Evolutionary conservation across 129 eudicot genomes (phyloP), one percentile per base, ranked within the genome.

Genomic region (Centella asiatica): DNA sequence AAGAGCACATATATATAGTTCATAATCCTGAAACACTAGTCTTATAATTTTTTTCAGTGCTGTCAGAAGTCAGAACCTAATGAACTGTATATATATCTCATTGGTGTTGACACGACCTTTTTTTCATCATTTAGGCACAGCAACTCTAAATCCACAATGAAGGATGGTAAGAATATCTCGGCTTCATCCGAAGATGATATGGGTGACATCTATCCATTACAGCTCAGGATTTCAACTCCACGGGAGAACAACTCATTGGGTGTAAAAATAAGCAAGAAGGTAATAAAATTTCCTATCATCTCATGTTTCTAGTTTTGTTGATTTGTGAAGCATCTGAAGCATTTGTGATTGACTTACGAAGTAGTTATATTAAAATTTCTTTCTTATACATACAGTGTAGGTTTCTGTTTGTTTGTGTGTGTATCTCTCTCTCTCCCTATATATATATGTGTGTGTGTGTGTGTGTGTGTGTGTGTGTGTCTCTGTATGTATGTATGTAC

Each of bases 131-230:
- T 70, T 69, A 93, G 99, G 99, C 96, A 93, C 76, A 93, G 95
- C 71, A 76, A 80, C 34, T 74, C 75, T 14, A 87, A 80, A 80
- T 52, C 50, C 62, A 56, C 77, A 50, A 49, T 51, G 65, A 87
- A 92, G 84, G 81, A 76, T 52, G 71, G 79, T 12, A 69, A 71
- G 77, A 83, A 73, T 44, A 79, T 72, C 47, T 72, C 81, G 24
- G 77, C 81, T 40, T 73, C 77, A 9, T 42, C 44, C 9, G 95
- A 87, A 56, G 86, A 78, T 63, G 99, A 87, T 80, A 87, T 93
- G 85, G 69, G 89, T 14, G 96, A 93, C 82, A 90, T 87, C 62
- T 93, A 84, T 71, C 99, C 96, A 4, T 70, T 93, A 61, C 99
- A 93, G 66, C 96, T 93, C 59, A 88, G 81, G 83, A 96, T 93